Base-by-base conservation (phyloP, 805 yeast genomes). In the Starmerella vaccinii region DNA sequence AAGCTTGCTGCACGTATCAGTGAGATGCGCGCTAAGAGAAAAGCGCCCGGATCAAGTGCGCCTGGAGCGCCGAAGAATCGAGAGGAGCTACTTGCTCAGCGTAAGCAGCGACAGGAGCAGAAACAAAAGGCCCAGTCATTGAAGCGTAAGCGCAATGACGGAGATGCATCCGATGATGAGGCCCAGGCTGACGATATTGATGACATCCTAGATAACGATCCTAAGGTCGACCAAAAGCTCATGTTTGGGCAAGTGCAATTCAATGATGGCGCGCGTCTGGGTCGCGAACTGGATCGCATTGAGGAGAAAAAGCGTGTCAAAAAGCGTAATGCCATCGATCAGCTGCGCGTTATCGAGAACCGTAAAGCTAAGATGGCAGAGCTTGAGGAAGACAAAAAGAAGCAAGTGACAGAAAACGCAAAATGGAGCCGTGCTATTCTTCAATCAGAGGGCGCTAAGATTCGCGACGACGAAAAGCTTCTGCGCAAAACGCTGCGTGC, bases 311-410 rank as follows among this genome's bases (percentile, higher is more conserved):
- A 49, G 27, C 81, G 79, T 65, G 30, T 49, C 26, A 74, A 72
- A 57, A 75, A 73, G 67, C 86, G 84, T 65, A 96, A 95, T 0
- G 95, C 97, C 2, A 79, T 82, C 54, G 98, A 92, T 68, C 97
- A 92, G 68, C 72, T 92, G 59, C 74, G 73, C 58, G 76, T 81
- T 55, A 68, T 88, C 23, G 95, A 90, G 63, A 76, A 75, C 52
- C 84, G 84, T 66, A 84, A 83, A 63, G 72, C 74, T 21, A 82
- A 78, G 62, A 58, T 85, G 21, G 76, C 75, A 13, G 61, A 68
- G 33, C 67, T 87, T 62, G 81, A 81, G 53, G 86, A 78, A 41
- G 77, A 80, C 40, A 82, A 80, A 61, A 73, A 73, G 50, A 64
- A 68, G 26, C 74, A 76, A 54, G 67, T 75, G 16, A 76, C 76